Percentiles rank a stretch among this genome's conserved stretches.
Conservation (phyloP, 306 rosid species). For the Cicer yamashitae region DNA sequence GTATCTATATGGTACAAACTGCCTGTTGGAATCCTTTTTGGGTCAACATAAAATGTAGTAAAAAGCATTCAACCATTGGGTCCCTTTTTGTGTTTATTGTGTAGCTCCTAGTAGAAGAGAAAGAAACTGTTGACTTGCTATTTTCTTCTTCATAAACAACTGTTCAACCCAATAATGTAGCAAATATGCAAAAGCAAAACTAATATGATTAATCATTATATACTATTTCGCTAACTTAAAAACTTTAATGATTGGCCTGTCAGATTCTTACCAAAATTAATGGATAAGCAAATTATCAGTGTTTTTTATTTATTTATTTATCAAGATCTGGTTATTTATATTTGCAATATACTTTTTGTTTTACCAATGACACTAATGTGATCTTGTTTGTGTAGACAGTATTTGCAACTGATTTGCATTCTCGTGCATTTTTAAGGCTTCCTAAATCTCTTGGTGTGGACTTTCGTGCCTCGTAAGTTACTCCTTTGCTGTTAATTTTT, state of each 20-base stretch:
- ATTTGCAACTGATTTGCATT: slow-evolving; percentile 92
- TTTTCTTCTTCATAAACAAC: slow-evolving; percentile 29
- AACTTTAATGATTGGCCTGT: slow-evolving; percentile 4
- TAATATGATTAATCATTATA: not conserved
- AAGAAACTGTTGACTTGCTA: not conserved
- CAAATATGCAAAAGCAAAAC: slow-evolving; percentile 8
- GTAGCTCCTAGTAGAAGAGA: slow-evolving; percentile 23
- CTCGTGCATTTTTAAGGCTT: slow-evolving; percentile 86
- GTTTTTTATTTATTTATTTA: not conserved
- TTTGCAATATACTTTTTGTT: slow-evolving; percentile 34
- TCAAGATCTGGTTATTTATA: slow-evolving; percentile 1
- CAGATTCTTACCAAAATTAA: slow-evolving; percentile 2
- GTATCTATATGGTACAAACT: not conserved
- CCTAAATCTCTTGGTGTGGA: slow-evolving; percentile 97
- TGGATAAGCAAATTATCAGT: not conserved
- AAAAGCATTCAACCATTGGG: slow-evolving; percentile 11
- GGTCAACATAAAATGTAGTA: not conserved
- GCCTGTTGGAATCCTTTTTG: not conserved
- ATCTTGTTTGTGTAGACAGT: slow-evolving; percentile 73
- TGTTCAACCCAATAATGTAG: slow-evolving; percentile 25
- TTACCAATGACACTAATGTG: slow-evolving; percentile 35
- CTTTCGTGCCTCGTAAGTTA: slow-evolving; percentile 97
- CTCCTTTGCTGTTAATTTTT: slow-evolving; percentile 43
- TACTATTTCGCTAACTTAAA: not conserved
- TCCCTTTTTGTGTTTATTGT: slow-evolving; percentile 19